Base-by-base conservation (phyloP, 148 eudicot species). In the Chenopodium berlandieri region DNA sequence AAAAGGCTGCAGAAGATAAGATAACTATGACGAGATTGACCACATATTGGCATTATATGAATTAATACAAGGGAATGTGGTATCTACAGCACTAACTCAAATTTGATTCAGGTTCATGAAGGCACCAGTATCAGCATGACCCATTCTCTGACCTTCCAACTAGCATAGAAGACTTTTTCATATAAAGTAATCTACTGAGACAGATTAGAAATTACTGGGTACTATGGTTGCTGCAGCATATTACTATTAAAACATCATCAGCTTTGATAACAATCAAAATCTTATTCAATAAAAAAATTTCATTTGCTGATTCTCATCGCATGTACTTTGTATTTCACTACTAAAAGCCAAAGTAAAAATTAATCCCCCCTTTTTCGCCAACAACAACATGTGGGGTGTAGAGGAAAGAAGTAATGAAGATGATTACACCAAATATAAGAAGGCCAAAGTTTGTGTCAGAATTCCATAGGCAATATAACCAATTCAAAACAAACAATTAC, bases 81-180 rank as follows among this genome's bases (percentile, higher is more conserved):
- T 37, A 79, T n/a, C 25, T 34, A 65, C 16, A 17, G 60, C 17
- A 60, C 7, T 60, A 12, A 48, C 20, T 22, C 54, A 46, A 40
- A 44, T 6, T 44, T 8, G 19, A 54, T 71, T n/a, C 44, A 25
- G 58, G 40, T 56, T 79, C 62, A 11, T 71, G 37, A 30, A 14
- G 62, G 62, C 17, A 14, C 17, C 3, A 70, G 22, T 19, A 22
- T 19, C 32, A 31, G 47, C 73, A 71, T 23, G 23, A 11, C 76
- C 31, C 20, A 56, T 79, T 71, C 31, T 71, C n/a, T 79, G 69
- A 58, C n/a, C 40, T 71, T 56, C 50, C 30, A 70, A 79, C 47
- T 8, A 63, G 37, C 11, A 71, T 14, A 23, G 3, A 37, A 23
- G 23, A 22, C 11, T 32, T 2, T 9, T 10, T 37, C 75, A 71